These are phyloP conservation scores for Akanthomyces lecanii DNA, from an alignment of 2,329 filamentous ascomycete genomes.

Conservation along the genomic window DNA sequence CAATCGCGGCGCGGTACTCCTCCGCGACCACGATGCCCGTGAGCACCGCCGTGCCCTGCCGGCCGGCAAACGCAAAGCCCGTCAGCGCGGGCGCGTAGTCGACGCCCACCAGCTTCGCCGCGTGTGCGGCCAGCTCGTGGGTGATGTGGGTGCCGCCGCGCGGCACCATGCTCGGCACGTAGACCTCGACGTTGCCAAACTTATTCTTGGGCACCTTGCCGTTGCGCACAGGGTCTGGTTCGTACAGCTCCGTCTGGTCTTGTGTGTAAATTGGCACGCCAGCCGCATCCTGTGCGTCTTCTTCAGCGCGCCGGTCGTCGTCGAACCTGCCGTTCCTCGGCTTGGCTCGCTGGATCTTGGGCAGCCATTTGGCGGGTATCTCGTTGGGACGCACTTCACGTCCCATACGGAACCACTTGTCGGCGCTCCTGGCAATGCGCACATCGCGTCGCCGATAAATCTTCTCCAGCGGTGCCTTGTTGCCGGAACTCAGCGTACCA, in stretches of 20 bases:
- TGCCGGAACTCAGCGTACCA: slow-evolving; percentile 71
- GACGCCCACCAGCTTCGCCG: slow-evolving; percentile 70
- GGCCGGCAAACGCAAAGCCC: slow-evolving; percentile 82
- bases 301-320: slow-evolving; percentile 28
- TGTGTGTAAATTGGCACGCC: slow-evolving; percentile 57
- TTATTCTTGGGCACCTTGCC: slow-evolving; percentile 83
- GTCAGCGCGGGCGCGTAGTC: slow-evolving; percentile 89
- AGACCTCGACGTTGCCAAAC: slow-evolving; percentile 91
- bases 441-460: slow-evolving; percentile 84
- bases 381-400: slow-evolving; percentile 73
- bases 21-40: slow-evolving; percentile 71
- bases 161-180: slow-evolving; percentile 88
- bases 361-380: slow-evolving; percentile 74
- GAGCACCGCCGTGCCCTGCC: slow-evolving; percentile 79
- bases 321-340: slow-evolving; percentile 15
- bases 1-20: slow-evolving; percentile 68
- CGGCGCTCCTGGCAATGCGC: slow-evolving; percentile 68
- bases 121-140: slow-evolving; percentile 57
- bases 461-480: slow-evolving; percentile 61
- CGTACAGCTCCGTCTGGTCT: slow-evolving; percentile 68
- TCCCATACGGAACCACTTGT: slow-evolving; percentile 89
- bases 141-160: slow-evolving; percentile 70
- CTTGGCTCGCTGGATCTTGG: slow-evolving; percentile 40
- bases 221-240: slow-evolving; percentile 68
- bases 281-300: slow-evolving; percentile 26